These are phyloP conservation scores for Apiotrichum porosum DNA, from an alignment of 1,284 basidiomycete species.

Conservation along the genomic window DNA sequence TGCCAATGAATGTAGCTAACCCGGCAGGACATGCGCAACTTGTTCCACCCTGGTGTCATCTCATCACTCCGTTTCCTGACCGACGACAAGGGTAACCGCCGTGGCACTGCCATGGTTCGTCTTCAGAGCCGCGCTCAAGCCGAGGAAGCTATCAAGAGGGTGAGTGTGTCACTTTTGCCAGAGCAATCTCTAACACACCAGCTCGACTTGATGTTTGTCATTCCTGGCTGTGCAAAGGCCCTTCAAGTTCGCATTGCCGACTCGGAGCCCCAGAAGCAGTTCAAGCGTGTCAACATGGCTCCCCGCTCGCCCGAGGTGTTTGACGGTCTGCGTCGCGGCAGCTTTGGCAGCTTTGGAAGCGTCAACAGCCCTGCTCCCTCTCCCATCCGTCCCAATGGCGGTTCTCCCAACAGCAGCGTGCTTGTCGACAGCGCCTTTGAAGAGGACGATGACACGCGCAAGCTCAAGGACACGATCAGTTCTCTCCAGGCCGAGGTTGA, in stretches of 20 bases:
- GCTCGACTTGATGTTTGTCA: constrained; percentile 28
- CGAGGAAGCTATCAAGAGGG: constrained; percentile 30
- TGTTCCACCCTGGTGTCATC: constrained; percentile 27
- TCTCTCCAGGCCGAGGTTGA: no score
- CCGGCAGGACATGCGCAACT: constrained; percentile 22
- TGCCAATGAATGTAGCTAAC: constrained; percentile 5
- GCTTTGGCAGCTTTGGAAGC: no score
- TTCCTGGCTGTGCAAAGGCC: constrained; percentile 21
- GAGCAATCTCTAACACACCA: constrained; percentile 5
- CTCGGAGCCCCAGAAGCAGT: constrained; percentile 32
- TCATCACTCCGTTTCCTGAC: constrained; percentile 31
- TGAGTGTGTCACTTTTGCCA: constrained; percentile 8
- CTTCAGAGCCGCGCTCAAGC: constrained; percentile 33
- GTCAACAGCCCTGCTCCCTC: no score
- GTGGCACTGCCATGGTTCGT: constrained; percentile 37
- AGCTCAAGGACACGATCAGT: no score
- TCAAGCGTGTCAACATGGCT: constrained; percentile 12
- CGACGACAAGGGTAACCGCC: constrained; percentile 28
- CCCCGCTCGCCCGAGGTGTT: background rate
- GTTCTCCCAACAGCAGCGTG: no score
- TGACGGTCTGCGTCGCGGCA: no score
- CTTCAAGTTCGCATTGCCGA: constrained; percentile 40
- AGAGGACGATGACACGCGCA: no score
- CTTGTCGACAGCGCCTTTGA: no score
- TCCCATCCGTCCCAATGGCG: no score